Base-by-base conservation (phyloP, 192 early-diverging fungal genomes). In the Mortierella claussenii region DNA sequence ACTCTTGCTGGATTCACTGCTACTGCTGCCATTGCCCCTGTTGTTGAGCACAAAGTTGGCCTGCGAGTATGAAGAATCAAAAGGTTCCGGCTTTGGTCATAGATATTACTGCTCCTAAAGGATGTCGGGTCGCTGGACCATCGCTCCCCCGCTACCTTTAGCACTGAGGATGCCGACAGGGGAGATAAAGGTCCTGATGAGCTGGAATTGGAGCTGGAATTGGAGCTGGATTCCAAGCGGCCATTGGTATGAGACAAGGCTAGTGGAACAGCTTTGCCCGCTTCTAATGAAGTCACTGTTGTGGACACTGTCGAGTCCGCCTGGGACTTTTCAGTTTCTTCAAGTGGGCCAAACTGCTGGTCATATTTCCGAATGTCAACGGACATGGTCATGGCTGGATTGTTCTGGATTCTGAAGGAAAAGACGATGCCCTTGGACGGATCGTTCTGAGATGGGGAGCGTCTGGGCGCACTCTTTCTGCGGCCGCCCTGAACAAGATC, bases 371-470 rank as follows among this genome's bases (percentile, higher is more conserved):
- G 60, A 37, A 71, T 71, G 60, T 71, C 54, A 18, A 71, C 60
- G 11, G 69, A 31, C 60, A 71, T 71, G 46, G 69, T 60, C 18
- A 71, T 24, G 7, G 60, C 53, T 33, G 69, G 46, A 37, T 71
- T 60, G 18, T 71, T 71, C 37, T 71, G 69, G 69, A 71, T 56
- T 17, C 60, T 53, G 46, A 71, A 71, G 6, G 69, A 71, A 44
- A 71, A 71, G 59, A 71, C 69, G 30, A 71, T 71, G 4, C 69
- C 69, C 54, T 63, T 62, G 17, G 69, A 63, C 1, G 58, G 34
- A 57, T 71, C 69, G 37, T 71, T 57, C 69, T 71, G 69, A 24
- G 69, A 71, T 21, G 69, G 69, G 3, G 69, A 63, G 13, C 69
- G 42, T 34, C 60, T 62, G 27, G 69, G 69, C 2, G 50, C 18